These are phyloP conservation scores for Pseudogymnoascus sp. DNA, from an alignment of 2,329 filamentous ascomycete species.

Conservation along the genomic window DNA sequence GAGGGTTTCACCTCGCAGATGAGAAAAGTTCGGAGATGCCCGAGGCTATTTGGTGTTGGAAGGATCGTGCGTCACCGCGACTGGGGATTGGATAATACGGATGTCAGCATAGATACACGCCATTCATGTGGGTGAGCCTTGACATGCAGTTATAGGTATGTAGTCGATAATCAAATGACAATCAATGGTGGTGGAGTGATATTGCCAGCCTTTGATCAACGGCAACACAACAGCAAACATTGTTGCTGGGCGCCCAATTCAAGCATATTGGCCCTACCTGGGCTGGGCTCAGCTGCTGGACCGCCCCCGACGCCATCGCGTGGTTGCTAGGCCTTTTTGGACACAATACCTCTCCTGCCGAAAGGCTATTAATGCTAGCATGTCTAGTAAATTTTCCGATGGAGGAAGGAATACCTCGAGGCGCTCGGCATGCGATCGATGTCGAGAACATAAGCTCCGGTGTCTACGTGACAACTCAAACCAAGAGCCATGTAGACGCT, in stretches of 20 bases:
- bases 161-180: not conserved
- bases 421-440: conserved; percentile 3
- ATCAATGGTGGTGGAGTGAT: not conserved
- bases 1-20: not conserved
- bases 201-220: not conserved
- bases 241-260: not conserved
- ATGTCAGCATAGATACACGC: not conserved
- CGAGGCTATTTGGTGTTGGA: not conserved
- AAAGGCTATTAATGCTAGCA: not conserved
- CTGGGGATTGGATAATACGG: not conserved
- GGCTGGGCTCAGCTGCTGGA: not conserved
- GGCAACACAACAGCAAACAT: not conserved
- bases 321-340: not conserved
- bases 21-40: conserved; percentile 3
- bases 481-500: not conserved
- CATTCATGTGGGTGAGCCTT: not conserved
- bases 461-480: not conserved
- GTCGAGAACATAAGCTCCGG: not conserved
- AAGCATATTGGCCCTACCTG: not conserved
- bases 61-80: not conserved
- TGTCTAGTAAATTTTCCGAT: not conserved
- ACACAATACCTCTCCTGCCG: not conserved
- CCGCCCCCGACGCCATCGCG: not conserved
- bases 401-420: not conserved
- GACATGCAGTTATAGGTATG: not conserved